phyloP scores from a whole-genome alignment of 2,329 filamentous ascomycete species.

The Paramyrothecium roridum region DNA sequence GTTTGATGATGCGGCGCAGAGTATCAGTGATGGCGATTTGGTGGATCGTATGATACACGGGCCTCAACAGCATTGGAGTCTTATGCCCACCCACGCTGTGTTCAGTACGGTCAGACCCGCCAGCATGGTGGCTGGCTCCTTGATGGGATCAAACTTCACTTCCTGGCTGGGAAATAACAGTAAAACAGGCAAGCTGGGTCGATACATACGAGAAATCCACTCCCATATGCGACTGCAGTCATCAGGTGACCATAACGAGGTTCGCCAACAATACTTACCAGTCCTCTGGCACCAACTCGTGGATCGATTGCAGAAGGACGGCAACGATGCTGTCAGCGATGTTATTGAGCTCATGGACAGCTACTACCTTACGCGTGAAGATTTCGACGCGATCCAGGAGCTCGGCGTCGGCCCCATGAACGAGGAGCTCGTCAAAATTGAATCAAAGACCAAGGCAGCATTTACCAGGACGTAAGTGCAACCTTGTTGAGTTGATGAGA shows the following conservation, averaged over 20 bases:
- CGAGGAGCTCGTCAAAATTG: slow-evolving; percentile 72
- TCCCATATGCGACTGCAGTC: slow-evolving; percentile 92
- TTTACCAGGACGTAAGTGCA: slow-evolving; percentile 80
- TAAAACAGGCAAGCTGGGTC: slow-evolving; percentile 72
- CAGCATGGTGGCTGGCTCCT: slow-evolving; percentile 79
- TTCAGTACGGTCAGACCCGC: slow-evolving; percentile 93
- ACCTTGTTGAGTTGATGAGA: neutral
- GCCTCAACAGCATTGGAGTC: slow-evolving; percentile 94
- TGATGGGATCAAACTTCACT: slow-evolving; percentile 75
- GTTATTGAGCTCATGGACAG: slow-evolving; percentile 96
- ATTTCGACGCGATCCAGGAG: slow-evolving; percentile 90
- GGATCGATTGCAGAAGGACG: slow-evolving; percentile 69
- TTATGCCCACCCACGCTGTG: slow-evolving; percentile 94
- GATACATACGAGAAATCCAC: slow-evolving; percentile 89
- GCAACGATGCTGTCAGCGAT: slow-evolving; percentile 75
- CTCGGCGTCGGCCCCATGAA: slow-evolving; percentile 84
- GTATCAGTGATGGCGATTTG: slow-evolving; percentile 94
- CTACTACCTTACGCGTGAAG: slow-evolving; percentile 91
- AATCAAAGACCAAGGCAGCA: slow-evolving; percentile 78
- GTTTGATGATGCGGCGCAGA: slow-evolving; percentile 83
- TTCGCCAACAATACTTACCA: slow-evolving; percentile 91
- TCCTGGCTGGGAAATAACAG: slow-evolving; percentile 95
- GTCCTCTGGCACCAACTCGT: slow-evolving; percentile 80
- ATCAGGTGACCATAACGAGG: slow-evolving; percentile 87
- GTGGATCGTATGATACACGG: slow-evolving; percentile 98